These are phyloP conservation scores for Dioscorea cayenensis DNA, from an alignment of 116 monocot species.

Conservation along the genomic window DNA sequence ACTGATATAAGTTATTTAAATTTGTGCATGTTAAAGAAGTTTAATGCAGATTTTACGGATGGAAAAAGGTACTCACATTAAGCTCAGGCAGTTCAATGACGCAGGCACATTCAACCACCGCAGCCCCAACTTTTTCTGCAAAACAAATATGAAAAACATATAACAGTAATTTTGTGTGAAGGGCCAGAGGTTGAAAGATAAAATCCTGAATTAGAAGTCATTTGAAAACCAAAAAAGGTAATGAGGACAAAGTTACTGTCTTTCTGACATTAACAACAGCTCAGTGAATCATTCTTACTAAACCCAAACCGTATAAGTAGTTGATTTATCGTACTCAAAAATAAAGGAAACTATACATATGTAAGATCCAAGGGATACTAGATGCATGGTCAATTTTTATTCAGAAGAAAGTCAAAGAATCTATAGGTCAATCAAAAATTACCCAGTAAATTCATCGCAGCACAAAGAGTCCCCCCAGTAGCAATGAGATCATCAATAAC, in stretches of 20 bases:
- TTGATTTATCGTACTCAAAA: background rate
- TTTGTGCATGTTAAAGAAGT: background rate
- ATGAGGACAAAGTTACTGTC: background rate
- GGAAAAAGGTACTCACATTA: slow-evolving; percentile 22
- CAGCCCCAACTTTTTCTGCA: slow-evolving; percentile 55
- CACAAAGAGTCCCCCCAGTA: slow-evolving; percentile 66
- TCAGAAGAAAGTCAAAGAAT: no score
- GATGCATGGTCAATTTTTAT: no score
- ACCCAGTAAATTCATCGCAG: slow-evolving; percentile 70
- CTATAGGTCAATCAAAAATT: slow-evolving; percentile 4
- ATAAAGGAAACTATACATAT: background rate
- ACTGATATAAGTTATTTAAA: background rate
- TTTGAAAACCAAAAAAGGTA: background rate
- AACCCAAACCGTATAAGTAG: no score
- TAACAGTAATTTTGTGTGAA: background rate
- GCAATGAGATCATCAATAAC: slow-evolving; percentile 71
- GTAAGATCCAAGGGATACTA: no score
- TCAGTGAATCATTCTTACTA: no score
- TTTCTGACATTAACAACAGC: background rate
- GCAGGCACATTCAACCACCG: slow-evolving; percentile 62
- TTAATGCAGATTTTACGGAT: background rate
- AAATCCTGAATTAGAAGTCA: background rate
- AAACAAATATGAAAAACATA: background rate
- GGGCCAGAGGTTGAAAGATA: background rate
- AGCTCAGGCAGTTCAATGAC: slow-evolving; percentile 58